Conservation (phyloP, 108 stramenopile species). For the Poteriospumella lacustris region DNA sequence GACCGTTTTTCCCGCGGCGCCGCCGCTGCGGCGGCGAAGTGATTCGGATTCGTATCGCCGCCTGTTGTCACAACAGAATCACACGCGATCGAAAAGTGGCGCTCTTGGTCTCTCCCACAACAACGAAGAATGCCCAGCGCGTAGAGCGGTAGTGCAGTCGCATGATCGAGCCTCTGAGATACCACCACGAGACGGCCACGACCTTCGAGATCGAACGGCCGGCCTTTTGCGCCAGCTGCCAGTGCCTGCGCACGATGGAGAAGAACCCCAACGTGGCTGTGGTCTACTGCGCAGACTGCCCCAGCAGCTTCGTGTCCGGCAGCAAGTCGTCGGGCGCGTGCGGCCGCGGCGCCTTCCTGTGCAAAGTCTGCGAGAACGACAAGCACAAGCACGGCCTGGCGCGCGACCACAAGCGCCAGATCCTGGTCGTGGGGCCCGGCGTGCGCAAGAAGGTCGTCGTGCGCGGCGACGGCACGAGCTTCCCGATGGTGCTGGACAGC, state of each 20-base stretch:
- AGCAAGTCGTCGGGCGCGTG: neutral
- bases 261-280: neutral
- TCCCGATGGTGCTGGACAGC: neutral
- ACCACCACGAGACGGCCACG: neutral
- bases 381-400: neutral
- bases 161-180: slow-evolving; percentile 27
- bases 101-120: too few relatives aligned
- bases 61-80: too few relatives aligned
- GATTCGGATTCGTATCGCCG: too few relatives aligned
- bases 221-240: neutral
- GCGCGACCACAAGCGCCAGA: slow-evolving; percentile 3
- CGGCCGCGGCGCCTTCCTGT: neutral
- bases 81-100: too few relatives aligned
- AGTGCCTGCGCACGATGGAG: neutral
- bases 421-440: slow-evolving; percentile 1
- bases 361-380: neutral
- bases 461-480: neutral
- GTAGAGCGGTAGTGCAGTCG: neutral
- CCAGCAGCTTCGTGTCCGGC: neutral
- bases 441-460: slow-evolving; percentile 15
- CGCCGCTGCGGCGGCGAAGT: too few relatives aligned
- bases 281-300: slow-evolving; percentile 5
- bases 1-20: too few relatives aligned
- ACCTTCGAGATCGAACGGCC: neutral
- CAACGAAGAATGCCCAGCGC: too few relatives aligned